A percentile compares a stretch with the other conserved stretches of the same genome.
These are phyloP conservation scores for Chloris gayana DNA, from an alignment of 176 grass and related monocot species.

Conservation along the genomic window DNA sequence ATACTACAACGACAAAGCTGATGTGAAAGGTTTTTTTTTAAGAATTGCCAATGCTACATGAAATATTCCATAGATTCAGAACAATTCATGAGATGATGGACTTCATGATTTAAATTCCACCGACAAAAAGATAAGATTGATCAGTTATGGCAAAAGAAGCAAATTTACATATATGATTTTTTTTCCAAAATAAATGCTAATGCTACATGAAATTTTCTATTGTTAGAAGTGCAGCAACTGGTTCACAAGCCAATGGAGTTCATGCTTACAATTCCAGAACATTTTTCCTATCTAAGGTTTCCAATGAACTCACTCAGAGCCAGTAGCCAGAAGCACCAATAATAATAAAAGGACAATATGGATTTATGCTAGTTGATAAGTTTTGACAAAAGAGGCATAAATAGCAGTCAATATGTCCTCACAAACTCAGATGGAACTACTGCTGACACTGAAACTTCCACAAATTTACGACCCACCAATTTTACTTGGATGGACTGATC, in stretches of 20 bases:
- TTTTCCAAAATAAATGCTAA: background rate
- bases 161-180: background rate
- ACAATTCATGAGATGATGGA: background rate
- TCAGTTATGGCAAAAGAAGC: background rate
- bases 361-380: background rate
- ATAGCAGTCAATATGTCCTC: background rate
- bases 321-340: background rate
- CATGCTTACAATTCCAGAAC: background rate
- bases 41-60: background rate
- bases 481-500: constrained; percentile 3
- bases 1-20: background rate
- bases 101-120: background rate
- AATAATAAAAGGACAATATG: background rate
- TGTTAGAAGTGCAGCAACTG: background rate
- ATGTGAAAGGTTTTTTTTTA: background rate
- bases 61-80: background rate
- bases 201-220: background rate
- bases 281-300: background rate
- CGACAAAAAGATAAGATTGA: background rate
- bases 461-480: background rate
- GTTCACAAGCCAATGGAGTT: background rate
- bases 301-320: background rate
- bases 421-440: background rate
- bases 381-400: background rate
- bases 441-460: background rate